Base-by-base conservation (phyloP, 306 rosid species). In the Fragaria nilgerrensis region DNA sequence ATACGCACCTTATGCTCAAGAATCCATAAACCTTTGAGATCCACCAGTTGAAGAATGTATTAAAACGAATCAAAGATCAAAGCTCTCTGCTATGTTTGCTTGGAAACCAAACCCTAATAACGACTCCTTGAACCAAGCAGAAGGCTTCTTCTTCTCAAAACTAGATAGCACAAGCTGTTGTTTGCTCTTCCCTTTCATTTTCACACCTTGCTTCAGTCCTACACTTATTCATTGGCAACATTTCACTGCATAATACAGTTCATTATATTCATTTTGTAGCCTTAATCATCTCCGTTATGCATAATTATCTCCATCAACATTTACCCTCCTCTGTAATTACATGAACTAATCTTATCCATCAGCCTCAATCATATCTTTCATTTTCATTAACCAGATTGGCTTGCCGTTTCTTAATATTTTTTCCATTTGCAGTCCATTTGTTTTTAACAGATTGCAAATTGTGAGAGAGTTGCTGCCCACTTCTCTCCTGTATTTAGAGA, bases 281-380 rank as follows among this genome's bases (percentile, higher is more conserved):
- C 69, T 37, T 36, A 37, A 66, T 37, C 16, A 20, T 37, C 70
- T 66, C 70, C 70, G 39, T 37, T n/a, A 66, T 56, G 22, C 68
- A 15, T 63, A 12, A 32, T 63, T 16, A 63, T 32, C 43, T 63
- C 68, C 68, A 63, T 63, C 22, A 29, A 5, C 68, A 29, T 62
- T 62, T 62, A 12, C 34, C 66, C 27, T 22, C 64, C 16, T 23
- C 34, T 23, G 19, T 59, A 5, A 61, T 25, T 61, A 25, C 36
- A 14, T 27, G 9, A 25, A 9, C 25, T 58, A 10, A 58, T 15
- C 68, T 15, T 32, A 62, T 62, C 41, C 68, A 2, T 61, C 37
- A 15, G 41, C 68, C 41, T 29, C 39, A 32, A 34, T 32, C 69
- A 64, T 64, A 64, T 64, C 44, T 64, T 44, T 34, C 9, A 7